Evolutionary conservation across 441 rosid genomes (phyloP).

Genomic region (Adansonia rubrostipa): DNA sequence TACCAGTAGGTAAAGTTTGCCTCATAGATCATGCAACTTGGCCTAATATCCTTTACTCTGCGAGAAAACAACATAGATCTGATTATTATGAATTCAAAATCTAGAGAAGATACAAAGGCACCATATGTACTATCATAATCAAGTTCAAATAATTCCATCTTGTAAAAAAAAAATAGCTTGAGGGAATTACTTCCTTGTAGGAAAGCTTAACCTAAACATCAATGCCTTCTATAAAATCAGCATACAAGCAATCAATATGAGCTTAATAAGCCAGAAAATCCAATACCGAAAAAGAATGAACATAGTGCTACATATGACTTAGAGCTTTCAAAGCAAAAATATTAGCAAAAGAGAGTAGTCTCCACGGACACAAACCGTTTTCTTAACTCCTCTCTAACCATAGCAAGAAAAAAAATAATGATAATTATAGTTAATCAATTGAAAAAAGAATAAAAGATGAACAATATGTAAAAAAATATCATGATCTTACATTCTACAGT

Average conservation of each 20-base stretch:
- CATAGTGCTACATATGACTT: constrained; percentile 67
- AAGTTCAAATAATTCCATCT: not conserved
- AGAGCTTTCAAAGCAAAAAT: constrained; percentile 41
- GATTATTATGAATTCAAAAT: constrained; percentile 1
- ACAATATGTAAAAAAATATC: not conserved
- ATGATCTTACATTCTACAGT: constrained; percentile 80
- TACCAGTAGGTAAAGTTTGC: constrained; percentile 51
- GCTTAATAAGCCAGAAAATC: not conserved
- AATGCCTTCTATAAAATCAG: constrained; percentile 51
- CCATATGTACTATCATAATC: not conserved
- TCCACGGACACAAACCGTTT: constrained; percentile 95
- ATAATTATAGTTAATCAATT: not conserved
- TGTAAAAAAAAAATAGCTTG: not conserved
- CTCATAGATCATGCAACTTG: constrained; percentile 75
- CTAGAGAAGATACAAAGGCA: not conserved
- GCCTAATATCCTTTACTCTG: constrained; percentile 74
- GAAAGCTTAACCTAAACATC: constrained; percentile 71
- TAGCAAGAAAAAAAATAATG: not conserved
- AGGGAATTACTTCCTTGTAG: constrained; percentile 52
- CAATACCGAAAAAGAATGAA: not conserved
- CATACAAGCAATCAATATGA: no score
- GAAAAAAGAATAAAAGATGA: not conserved
- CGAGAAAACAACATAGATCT: constrained; percentile 15
- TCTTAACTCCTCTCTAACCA: constrained; percentile 80
- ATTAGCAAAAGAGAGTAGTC: constrained; percentile 73